These are phyloP conservation scores for Colletotrichum nymphaeae DNA, from an alignment of 2,329 filamentous ascomycete species.

Conservation along the genomic window DNA sequence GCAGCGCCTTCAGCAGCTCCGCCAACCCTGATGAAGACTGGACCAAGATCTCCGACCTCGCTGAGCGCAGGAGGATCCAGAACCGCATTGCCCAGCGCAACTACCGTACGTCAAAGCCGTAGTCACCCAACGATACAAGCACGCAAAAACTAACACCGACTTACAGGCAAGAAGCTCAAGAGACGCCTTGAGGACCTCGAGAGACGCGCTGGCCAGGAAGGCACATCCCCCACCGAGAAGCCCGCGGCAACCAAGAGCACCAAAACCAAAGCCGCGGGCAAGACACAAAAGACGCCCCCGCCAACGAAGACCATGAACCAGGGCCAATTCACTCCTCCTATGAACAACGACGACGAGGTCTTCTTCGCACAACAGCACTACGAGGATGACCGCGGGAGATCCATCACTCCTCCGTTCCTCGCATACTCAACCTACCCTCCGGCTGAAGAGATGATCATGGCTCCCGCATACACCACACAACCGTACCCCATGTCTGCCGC, in stretches of 20 bases:
- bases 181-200: slow-evolving; percentile 87
- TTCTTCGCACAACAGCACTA: slow-evolving; percentile 64
- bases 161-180: slow-evolving; percentile 89
- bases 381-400: slow-evolving; percentile 76
- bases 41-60: slow-evolving; percentile 98
- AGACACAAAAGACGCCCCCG: slow-evolving; percentile 48
- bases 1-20: slow-evolving; percentile 93
- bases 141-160: background rate
- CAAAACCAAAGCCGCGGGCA: slow-evolving; percentile 51
- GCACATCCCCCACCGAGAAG: slow-evolving; percentile 50
- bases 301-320: slow-evolving; percentile 55
- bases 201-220: slow-evolving; percentile 75
- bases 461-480: slow-evolving; percentile 66
- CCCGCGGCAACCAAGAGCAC: slow-evolving; percentile 49
- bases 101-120: slow-evolving; percentile 76
- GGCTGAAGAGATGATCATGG: slow-evolving; percentile 72
- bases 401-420: slow-evolving; percentile 78
- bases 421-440: slow-evolving; percentile 75
- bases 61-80: slow-evolving; percentile 92
- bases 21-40: slow-evolving; percentile 98
- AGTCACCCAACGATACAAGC: background rate
- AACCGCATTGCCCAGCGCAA: slow-evolving; percentile 98
- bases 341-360: slow-evolving; percentile 72
- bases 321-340: slow-evolving; percentile 69
- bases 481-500: slow-evolving; percentile 62